Base-by-base conservation (phyloP, 768 basidiomycete genomes). In the Gymnopilus junonius region DNA sequence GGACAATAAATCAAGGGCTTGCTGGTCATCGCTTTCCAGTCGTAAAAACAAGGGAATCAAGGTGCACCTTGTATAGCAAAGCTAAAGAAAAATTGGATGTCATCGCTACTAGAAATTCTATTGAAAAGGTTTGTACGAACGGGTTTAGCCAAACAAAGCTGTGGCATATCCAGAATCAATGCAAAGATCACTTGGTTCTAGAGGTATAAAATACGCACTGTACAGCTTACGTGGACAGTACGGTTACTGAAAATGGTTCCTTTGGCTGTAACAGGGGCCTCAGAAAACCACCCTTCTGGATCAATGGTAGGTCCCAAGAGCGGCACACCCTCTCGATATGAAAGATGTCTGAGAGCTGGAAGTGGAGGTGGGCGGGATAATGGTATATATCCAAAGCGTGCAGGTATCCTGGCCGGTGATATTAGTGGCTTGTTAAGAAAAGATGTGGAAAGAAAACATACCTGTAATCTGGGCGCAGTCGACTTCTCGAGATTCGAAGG, bases 71-170 rank as follows among this genome's bases (percentile, higher is more conserved):
- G 80, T 77, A 69, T 81, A 82, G 57, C 67, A 74, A 14, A 83
- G 70, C 80, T 81, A 48, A 27, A 54, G 34, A 59, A 21, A 42
- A 43, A 29, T 35, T 35, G 59, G 12, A 61, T 40, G 45, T 45
- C 43, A 45, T 51, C 7, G 56, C 56, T 10, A 63, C 15, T 37
- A 43, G 39, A 11, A 31, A 12, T 20, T 17, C 8, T 27, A 21
- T 15, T 12, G 25, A 35, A 11, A 34, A 31, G 23, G 43, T 25
- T 34, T 10, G n/a, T 25, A 68, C 77, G 64, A 39, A 81, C 81
- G 34, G 81, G 81, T 62, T 76, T 80, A 8, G 79, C 76, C 27
- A 82, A 67, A 42, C 70, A 80, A 27, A 83, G 67, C 79, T 83
- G 21, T 50, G 34, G 15, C 25, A 21, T 43, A 35, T 39, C n/a